A percentile compares a stretch with the other conserved stretches of the same genome.
phyloP scores from a whole-genome alignment of 1,284 basidiomycete species.

The Puccinia hordei region DNA sequence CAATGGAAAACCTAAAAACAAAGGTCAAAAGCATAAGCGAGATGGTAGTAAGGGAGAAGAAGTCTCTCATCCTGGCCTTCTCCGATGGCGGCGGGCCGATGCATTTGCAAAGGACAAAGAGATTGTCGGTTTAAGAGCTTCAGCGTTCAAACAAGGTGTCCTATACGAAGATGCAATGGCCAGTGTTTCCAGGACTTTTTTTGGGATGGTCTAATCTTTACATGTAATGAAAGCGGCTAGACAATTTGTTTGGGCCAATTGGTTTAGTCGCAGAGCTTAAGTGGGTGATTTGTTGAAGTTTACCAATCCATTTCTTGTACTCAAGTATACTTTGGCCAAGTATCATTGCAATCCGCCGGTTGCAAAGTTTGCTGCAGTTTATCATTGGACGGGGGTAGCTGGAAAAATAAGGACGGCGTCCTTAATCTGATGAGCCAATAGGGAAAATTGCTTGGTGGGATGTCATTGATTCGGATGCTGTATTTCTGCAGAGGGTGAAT shows the following conservation, averaged over 20 bases:
- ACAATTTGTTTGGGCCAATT: conserved; percentile 80
- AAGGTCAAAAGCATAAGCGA: conserved; percentile 45
- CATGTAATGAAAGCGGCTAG: conserved; percentile 78
- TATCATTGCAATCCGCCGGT: conserved; percentile 56
- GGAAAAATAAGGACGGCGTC: no score
- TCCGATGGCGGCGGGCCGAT: conserved; percentile 47
- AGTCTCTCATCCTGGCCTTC: conserved; percentile 33
- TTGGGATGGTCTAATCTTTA: conserved; percentile 66
- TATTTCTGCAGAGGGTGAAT: no score
- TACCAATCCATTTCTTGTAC: conserved; percentile 59
- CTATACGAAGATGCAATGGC: conserved; percentile 61
- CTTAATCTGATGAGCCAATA: no score
- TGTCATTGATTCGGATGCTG: no score
- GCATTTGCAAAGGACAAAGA: conserved; percentile 29
- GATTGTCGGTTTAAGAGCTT: conserved; percentile 19
- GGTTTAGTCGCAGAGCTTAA: conserved; percentile 68
- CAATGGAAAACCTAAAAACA: conserved; percentile 47
- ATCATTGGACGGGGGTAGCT: no score
- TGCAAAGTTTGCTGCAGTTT: conserved; percentile 64
- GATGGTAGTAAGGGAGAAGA: conserved; percentile 47
- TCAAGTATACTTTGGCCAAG: conserved; percentile 58
- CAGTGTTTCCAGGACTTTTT: conserved; percentile 62
- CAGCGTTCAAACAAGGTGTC: conserved; percentile 55
- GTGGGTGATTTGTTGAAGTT: conserved; percentile 69
- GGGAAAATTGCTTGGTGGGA: no score